A percentile compares a stretch with the other conserved stretches of the same genome.
Evolutionary conservation across 2,329 filamentous ascomycete genomes (phyloP).

Genomic region (Acrocalymma vagum): DNA sequence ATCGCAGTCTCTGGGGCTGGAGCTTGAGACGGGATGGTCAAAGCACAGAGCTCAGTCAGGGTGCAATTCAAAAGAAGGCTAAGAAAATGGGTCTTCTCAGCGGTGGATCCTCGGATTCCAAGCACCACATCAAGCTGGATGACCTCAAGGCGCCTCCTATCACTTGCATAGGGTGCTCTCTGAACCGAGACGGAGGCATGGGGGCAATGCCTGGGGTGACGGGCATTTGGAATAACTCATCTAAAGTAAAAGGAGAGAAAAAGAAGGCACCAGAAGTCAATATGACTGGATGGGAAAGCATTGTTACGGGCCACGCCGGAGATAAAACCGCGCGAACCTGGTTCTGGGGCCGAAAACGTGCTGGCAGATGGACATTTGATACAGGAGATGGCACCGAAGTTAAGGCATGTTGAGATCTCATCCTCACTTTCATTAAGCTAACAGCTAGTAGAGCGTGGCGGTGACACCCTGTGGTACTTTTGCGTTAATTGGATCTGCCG

Average conservation of each 20-base stretch:
- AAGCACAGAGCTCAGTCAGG: conserved; percentile 91
- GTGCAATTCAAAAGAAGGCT: conserved; percentile 84
- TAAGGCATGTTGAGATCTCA: conserved; percentile 46
- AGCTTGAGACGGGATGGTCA: conserved; percentile 94
- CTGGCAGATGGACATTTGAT: conserved; percentile 90
- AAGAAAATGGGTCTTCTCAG: conserved; percentile 83
- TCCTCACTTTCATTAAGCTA: not conserved
- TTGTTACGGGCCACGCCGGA: conserved; percentile 89
- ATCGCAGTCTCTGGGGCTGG: conserved; percentile 95
- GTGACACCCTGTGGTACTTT: conserved; percentile 95
- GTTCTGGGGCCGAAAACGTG: conserved; percentile 96
- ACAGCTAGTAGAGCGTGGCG: conserved; percentile 72
- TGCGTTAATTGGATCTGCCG: conserved; percentile 84
- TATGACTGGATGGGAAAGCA: conserved; percentile 94
- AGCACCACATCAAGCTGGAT: conserved; percentile 71
- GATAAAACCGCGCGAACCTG: conserved; percentile 90
- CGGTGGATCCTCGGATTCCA: conserved; percentile 63
- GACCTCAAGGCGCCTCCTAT: conserved; percentile 89
- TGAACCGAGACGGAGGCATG: conserved; percentile 95
- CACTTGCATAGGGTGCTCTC: conserved; percentile 86
- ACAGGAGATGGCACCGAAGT: conserved; percentile 86
- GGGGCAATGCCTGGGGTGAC: conserved; percentile 81
- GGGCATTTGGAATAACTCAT: conserved; percentile 82
- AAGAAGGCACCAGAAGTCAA: conserved; percentile 78
- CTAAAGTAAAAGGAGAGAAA: conserved; percentile 63